These are phyloP conservation scores for Eucalyptus erythrocorys DNA, from an alignment of 345 rosid species.

Conservation along the genomic window DNA sequence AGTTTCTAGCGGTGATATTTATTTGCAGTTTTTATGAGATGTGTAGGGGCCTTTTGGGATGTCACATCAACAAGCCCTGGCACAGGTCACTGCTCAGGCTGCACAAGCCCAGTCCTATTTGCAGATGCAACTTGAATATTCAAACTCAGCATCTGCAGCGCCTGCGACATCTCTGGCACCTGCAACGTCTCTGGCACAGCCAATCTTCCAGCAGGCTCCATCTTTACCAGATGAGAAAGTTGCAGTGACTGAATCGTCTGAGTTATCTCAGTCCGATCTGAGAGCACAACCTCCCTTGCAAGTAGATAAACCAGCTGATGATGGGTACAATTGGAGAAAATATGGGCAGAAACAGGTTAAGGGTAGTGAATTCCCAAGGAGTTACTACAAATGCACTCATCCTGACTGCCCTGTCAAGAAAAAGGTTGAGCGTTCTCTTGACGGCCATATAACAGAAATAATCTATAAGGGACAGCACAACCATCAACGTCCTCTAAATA, in stretches of 20 bases:
- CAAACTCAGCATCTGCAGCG: constrained; percentile 10
- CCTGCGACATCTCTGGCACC: neutral
- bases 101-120: constrained; percentile 29
- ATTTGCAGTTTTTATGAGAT: neutral
- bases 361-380: constrained; percentile 72
- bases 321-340: constrained; percentile 84
- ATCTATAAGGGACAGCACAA: constrained; percentile 82
- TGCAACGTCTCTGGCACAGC: neutral
- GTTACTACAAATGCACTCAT: constrained; percentile 80
- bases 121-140: constrained; percentile 16
- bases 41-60: constrained; percentile 62
- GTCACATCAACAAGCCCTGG: constrained; percentile 78
- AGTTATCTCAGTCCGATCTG: constrained; percentile 23
- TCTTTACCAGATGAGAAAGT: neutral
- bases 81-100: constrained; percentile 81
- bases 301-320: constrained; percentile 57
- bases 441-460: constrained; percentile 76
- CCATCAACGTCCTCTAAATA: constrained; percentile 58
- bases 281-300: constrained; percentile 24
- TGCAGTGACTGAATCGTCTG: constrained; percentile 17
- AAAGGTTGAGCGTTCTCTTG: constrained; percentile 68
- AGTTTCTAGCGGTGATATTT: neutral
- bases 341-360: constrained; percentile 91
- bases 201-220: constrained; percentile 13
- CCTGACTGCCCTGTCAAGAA: constrained; percentile 75